Evolutionary conservation across 805 yeast genomes (phyloP), one percentile per base, ranked within the genome.

Genomic region (Metschnikowia hibisci): DNA sequence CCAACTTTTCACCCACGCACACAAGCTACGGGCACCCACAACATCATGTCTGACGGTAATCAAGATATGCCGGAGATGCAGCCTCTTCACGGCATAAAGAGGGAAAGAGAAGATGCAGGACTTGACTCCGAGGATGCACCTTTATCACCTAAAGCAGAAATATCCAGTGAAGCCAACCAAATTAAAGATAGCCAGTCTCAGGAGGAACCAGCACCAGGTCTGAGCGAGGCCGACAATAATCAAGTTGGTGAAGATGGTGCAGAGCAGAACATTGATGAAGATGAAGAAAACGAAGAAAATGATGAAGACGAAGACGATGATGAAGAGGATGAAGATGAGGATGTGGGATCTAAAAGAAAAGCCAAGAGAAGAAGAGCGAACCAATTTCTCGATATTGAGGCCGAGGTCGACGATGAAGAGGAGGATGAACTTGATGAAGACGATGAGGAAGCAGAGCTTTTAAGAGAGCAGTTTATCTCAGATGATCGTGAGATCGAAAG

Each of bases 391-490:
- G 99, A 93, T 86, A 95, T 93, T 42, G 98, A 93, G 73, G 99
- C 97, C 46, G 98, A 91, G 64, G 99, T 93, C 45, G 96, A 91
- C 63, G 98, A 91, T 48, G 98, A 93, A 53, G 98, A 93, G 43
- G 98, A 91, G 52, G 95, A 85, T 33, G 80, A 82, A 25, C 91
- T 88, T 49, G 98, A 90, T 48, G 76, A 70, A 45, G 98, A 89
- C 37, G 98, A 91, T 50, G 98, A 84, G 53, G 87, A 81, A 53
- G 90, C 95, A n/a, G 97, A 86, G 50, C 68, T 87, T 25, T 79
- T 84, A 34, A 80, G 88, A 56, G 95, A 84, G 61, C 91, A 88
- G 58, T 86, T 86, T 60, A 80, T 86, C 51, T 80, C 87, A 2
- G 86, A 80, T 50, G 96, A 87, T 51, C 85, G 80, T 39, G 46